These are phyloP conservation scores for Suillus lakei DNA, from an alignment of 768 basidiomycete genomes.

Conservation along the genomic window DNA sequence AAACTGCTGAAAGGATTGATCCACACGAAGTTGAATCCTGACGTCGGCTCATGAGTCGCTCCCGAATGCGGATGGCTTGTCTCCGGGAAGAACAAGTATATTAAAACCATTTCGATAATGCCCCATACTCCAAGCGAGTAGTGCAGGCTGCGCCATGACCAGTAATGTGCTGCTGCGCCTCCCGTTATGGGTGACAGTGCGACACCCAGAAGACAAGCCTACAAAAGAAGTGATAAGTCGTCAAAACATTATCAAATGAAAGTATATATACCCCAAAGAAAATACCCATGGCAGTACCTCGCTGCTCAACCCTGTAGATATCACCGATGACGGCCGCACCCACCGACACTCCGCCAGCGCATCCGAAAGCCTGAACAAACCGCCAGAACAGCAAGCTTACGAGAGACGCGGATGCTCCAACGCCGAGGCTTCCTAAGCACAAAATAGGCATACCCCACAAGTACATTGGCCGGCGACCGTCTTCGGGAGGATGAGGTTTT, in stretches of 20 bases:
- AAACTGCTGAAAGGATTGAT: constrained; percentile 61
- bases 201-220: not conserved
- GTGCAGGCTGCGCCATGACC: constrained; percentile 64
- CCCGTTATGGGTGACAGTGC: not conserved
- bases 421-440: constrained; percentile 58
- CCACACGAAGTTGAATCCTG: constrained; percentile 31
- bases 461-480: constrained; percentile 65
- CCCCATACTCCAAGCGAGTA: constrained; percentile 43
- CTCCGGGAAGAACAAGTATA: constrained; percentile 55
- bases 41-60: not conserved
- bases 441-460: constrained; percentile 60
- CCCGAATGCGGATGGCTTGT: constrained; percentile 56
- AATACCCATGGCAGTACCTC: constrained; percentile 45
- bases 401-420: constrained; percentile 50
- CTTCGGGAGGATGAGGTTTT: constrained; percentile 33
- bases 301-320: constrained; percentile 61
- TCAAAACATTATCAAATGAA: constrained; percentile 21
- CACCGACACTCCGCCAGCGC: constrained; percentile 55
- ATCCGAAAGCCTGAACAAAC: constrained; percentile 63
- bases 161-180: constrained; percentile 40
- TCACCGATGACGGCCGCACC: constrained; percentile 62
- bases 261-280: constrained; percentile 34
- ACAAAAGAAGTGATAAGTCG: constrained; percentile 21
- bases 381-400: constrained; percentile 59
- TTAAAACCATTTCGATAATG: constrained; percentile 39